A percentile compares a stretch with the other conserved stretches of the same genome.
Conservation (phyloP, 257 asterid species). For the Jasminum sambac region DNA sequence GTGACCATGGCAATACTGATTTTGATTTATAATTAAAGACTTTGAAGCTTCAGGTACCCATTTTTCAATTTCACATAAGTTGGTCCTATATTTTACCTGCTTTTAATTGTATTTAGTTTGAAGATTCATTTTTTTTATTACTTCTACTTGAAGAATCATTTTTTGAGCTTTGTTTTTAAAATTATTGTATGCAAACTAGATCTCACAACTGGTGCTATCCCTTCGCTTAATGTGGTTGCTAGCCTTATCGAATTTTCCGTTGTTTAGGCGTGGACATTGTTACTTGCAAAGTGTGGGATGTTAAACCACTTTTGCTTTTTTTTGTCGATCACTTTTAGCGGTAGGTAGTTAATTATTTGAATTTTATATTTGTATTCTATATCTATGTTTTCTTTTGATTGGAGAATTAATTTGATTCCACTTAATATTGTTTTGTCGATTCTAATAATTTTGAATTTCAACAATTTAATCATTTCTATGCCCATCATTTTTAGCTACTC, state of each 20-base stretch:
- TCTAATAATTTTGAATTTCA: neutral
- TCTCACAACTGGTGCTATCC: slow-evolving; percentile 70
- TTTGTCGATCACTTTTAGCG: slow-evolving; percentile 81
- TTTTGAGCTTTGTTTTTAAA: slow-evolving; percentile 53
- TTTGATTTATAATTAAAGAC: no score
- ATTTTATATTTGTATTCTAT: neutral
- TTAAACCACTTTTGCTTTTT: slow-evolving; percentile 64
- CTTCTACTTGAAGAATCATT: no score
- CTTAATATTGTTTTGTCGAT: no score
- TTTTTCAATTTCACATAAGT: no score
- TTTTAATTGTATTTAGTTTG: no score
- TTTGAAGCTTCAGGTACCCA: no score
- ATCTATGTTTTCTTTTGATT: no score
- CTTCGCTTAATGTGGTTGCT: slow-evolving; percentile 74
- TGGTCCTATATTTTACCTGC: no score
- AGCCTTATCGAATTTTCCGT: slow-evolving; percentile 61
- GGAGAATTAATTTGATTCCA: neutral
- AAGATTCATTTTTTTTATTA: no score
- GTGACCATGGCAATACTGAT: no score
- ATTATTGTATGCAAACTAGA: slow-evolving; percentile 68
- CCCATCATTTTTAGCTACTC: no score
- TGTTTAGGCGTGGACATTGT: slow-evolving; percentile 41
- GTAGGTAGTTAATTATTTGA: slow-evolving; percentile 30
- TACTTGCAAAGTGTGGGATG: slow-evolving; percentile 37
- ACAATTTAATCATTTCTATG: neutral